Conservation (phyloP, 495 filamentous ascomycete genomes). For the Neurospora sp. region DNA sequence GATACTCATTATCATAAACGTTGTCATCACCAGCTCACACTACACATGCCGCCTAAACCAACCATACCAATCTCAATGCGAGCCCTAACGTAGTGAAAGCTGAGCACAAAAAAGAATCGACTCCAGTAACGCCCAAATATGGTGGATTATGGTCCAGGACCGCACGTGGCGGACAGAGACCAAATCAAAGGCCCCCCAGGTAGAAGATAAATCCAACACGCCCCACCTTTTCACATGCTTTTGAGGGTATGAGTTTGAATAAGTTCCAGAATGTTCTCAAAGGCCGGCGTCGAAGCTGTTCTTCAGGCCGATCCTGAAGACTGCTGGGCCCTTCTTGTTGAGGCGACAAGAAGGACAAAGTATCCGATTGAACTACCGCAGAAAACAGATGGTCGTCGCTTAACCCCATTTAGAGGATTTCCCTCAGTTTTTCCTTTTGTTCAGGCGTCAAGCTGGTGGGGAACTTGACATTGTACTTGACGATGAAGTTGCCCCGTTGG, state of each 20-base stretch:
- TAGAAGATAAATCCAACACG: not conserved
- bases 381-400: not conserved
- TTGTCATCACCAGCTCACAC: not conserved
- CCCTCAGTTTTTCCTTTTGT: conserved; percentile 71
- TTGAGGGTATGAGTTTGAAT: not conserved
- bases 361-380: not conserved
- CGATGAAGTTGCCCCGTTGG: conserved; percentile 75
- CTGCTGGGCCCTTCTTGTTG: not conserved
- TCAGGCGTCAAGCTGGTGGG: conserved; percentile 59
- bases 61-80: not conserved
- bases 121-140: not conserved
- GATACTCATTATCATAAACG: not conserved
- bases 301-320: not conserved
- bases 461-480: conserved; percentile 88
- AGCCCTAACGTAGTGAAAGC: not conserved
- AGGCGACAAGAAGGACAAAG: not conserved
- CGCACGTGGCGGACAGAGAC: not conserved
- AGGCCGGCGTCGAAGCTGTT: not conserved
- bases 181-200: not conserved
- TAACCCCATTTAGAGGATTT: conserved; percentile 48
- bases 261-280: not conserved
- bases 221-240: not conserved
- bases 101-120: not conserved
- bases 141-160: not conserved
- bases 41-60: not conserved